Conservation (phyloP, 164 flowering plant genomes). For the Malania oleifera region DNA sequence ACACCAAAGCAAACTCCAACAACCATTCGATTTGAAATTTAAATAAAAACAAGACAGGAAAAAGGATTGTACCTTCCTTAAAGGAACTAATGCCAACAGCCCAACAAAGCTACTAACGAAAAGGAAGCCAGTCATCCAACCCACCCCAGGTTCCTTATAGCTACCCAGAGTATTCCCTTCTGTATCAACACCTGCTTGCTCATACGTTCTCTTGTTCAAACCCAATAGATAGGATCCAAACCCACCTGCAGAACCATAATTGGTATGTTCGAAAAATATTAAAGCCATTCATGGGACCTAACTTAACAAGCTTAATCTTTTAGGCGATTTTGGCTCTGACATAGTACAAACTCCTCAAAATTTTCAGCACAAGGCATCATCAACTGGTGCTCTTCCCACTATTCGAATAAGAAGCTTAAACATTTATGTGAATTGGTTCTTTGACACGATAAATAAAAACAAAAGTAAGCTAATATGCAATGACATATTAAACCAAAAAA, state of each 20-base stretch:
- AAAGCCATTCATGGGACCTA: not conserved
- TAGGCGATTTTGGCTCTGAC: too few species aligned
- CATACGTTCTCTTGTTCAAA: slow-evolving; percentile 51
- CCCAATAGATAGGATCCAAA: slow-evolving; percentile 61
- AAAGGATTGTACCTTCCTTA: slow-evolving; percentile 44
- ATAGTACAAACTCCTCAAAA: too few species aligned
- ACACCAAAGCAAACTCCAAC: too few species aligned
- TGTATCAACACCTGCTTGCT: slow-evolving; percentile 50
- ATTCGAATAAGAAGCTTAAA: too few species aligned
- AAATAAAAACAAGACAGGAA: not conserved
- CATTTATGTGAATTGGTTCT: too few species aligned
- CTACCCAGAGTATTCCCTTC: slow-evolving; percentile 49
- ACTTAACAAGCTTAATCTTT: too few species aligned
- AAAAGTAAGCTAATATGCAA: not conserved
- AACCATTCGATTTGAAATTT: too few species aligned
- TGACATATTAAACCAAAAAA: not conserved
- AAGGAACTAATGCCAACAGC: slow-evolving; percentile 58
- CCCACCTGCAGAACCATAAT: slow-evolving; percentile 27
- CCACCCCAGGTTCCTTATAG: slow-evolving; percentile 47
- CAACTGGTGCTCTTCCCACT: too few species aligned
- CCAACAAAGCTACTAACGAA: slow-evolving; percentile 59
- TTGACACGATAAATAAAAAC: not conserved
- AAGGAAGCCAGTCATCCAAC: slow-evolving; percentile 63
- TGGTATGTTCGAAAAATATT: slow-evolving; percentile 2
- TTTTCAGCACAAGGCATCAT: too few species aligned